Percentiles rank a stretch among this genome's conserved stretches.
phyloP scores from a whole-genome alignment of 371 early-diverging fungal genomes.

The Catenaria anguillulae region DNA sequence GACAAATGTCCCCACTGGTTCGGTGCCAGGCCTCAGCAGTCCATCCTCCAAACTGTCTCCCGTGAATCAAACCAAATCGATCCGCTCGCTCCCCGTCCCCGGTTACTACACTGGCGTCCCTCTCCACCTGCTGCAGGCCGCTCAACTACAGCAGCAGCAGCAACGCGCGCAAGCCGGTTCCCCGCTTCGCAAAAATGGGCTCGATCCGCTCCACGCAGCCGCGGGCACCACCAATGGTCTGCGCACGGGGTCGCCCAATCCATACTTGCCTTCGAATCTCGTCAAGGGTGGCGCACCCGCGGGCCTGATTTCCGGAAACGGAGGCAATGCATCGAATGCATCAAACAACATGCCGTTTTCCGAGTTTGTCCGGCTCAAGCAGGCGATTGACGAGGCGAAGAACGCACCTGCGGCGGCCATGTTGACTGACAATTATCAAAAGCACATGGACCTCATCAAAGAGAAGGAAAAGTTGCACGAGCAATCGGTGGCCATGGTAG shows the following conservation, averaged over 20 bases:
- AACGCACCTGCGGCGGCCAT: background rate
- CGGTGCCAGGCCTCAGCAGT: background rate
- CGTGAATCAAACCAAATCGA: background rate
- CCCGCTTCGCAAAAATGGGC: background rate
- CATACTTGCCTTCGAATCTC: background rate
- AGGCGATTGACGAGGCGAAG: background rate
- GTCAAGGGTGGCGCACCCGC: background rate
- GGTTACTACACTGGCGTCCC: background rate
- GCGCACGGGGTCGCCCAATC: too few species aligned
- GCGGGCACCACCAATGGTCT: background rate
- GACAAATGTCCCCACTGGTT: background rate
- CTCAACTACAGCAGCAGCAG: background rate
- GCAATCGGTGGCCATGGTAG: constrained; percentile 16
- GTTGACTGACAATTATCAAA: background rate
- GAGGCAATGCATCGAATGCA: background rate
- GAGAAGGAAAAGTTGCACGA: constrained; percentile 17
- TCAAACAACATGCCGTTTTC: background rate
- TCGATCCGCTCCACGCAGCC: background rate
- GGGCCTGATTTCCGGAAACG: background rate
- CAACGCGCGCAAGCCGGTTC: background rate
- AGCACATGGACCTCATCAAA: background rate
- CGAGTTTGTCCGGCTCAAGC: background rate
- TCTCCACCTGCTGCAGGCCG: background rate
- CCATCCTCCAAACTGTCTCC: background rate
- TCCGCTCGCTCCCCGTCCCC: background rate